Evolutionary conservation across 768 basidiomycete species (phyloP).

Genomic region (Xerocomus brunneocitrinus): DNA sequence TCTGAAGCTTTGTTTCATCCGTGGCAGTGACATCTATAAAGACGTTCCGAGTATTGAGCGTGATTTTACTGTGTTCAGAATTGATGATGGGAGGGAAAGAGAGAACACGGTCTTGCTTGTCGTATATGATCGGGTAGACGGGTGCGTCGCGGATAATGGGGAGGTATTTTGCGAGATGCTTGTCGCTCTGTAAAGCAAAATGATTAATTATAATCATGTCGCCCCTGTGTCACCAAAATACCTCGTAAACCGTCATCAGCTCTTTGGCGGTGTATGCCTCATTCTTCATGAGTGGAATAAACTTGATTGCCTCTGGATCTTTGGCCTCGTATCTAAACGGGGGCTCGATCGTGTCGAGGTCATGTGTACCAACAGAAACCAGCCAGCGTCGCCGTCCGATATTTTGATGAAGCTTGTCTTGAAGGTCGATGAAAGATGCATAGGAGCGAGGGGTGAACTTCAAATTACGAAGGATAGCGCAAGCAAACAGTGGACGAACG

Average conservation of each 20-base stretch:
- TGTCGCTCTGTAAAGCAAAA: slow-evolving; percentile 62
- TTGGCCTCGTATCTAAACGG: slow-evolving; percentile 87
- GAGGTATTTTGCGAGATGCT: slow-evolving; percentile 84
- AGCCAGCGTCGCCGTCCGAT: slow-evolving; percentile 85
- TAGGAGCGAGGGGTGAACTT: slow-evolving; percentile 87
- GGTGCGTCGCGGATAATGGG: slow-evolving; percentile 92
- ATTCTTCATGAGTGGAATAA: slow-evolving; percentile 78
- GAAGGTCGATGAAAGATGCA: slow-evolving; percentile 97
- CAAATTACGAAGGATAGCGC: slow-evolving; percentile 85
- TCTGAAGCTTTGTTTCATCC: slow-evolving; percentile 92
- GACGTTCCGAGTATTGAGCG: slow-evolving; percentile 85
- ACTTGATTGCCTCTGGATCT: slow-evolving; percentile 85
- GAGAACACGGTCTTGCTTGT: slow-evolving; percentile 77
- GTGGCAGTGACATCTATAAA: slow-evolving; percentile 98
- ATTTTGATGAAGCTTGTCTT: slow-evolving; percentile 98
- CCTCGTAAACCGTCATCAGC: slow-evolving; percentile 92
- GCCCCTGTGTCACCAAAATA: slow-evolving; percentile 26
- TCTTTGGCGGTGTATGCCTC: slow-evolving; percentile 82
- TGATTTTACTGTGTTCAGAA: slow-evolving; percentile 96
- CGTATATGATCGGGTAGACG: slow-evolving; percentile 97
- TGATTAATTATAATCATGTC: not conserved
- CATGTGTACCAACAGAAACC: slow-evolving; percentile 96
- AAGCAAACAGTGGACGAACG: slow-evolving; percentile 88
- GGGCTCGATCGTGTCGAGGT: slow-evolving; percentile 80
- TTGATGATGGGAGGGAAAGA: slow-evolving; percentile 99